Evolutionary conservation across 2,329 filamentous ascomycete species (phyloP).

Genomic region (Tolypocladium guangdongense): DNA sequence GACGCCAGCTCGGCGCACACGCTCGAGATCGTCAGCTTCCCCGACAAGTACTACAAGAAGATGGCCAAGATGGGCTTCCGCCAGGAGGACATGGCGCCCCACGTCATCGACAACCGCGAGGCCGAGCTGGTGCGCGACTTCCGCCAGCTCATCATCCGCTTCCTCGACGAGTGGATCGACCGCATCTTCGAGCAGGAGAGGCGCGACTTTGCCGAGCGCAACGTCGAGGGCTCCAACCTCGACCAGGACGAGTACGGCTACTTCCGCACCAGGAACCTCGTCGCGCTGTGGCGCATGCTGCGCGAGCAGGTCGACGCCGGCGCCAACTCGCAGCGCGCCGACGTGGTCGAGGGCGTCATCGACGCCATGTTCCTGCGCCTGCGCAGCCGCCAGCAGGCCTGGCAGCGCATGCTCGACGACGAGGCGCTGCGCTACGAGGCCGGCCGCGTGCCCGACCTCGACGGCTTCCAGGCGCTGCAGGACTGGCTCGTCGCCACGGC

Average conservation of each 20-base stretch:
- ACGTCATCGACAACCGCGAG: conserved; percentile 84
- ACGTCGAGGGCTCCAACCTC: conserved; percentile 61
- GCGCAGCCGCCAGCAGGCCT: conserved; percentile 69
- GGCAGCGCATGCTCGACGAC: conserved; percentile 80
- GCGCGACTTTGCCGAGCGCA: conserved; percentile 69
- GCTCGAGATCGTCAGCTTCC: conserved; percentile 88
- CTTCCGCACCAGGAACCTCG: conserved; percentile 82
- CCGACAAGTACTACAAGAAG: conserved; percentile 90
- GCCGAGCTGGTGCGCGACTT: conserved; percentile 88
- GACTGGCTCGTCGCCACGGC: conserved; percentile 96
- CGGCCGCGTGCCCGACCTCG: conserved; percentile 40
- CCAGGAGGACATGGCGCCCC: conserved; percentile 66
- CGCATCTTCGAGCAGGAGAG: conserved; percentile 77
- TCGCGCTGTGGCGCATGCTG: conserved; percentile 96
- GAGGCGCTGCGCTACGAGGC: conserved; percentile 67
- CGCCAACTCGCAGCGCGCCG: conserved; percentile 70
- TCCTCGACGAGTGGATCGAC: conserved; percentile 95
- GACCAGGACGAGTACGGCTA: conserved; percentile 83
- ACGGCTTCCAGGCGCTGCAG: conserved; percentile 68
- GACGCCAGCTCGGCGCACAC: conserved; percentile 79
- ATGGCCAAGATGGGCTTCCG: conserved; percentile 82
- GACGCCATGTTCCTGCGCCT: conserved; percentile 91
- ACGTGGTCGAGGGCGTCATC: conserved; percentile 89
- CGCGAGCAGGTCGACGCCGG: conserved; percentile 84
- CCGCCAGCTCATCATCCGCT: conserved; percentile 87